Conservation (phyloP, 768 basidiomycete genomes). For the Lentinula sp. region DNA sequence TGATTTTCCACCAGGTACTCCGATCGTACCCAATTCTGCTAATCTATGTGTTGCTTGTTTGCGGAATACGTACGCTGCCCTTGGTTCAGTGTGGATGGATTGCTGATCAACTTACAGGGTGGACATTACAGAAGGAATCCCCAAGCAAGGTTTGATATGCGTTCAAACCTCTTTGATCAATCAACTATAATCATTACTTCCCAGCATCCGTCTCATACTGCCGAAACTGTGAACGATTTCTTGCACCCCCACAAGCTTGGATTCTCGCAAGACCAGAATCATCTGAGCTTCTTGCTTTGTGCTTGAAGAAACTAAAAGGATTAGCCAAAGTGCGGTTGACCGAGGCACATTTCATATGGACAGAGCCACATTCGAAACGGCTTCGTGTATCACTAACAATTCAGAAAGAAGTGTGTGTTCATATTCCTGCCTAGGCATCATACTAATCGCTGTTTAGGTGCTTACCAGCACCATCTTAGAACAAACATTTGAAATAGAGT, state of each 20-base stretch:
- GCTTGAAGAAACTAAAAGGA: conserved; percentile 92
- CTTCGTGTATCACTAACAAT: conserved; percentile 91
- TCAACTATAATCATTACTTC: neutral
- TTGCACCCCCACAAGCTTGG: conserved; percentile 89
- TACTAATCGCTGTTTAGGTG: conserved; percentile 42
- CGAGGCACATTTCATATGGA: conserved; percentile 99
- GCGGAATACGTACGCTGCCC: conserved; percentile 64
- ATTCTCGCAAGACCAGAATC: conserved; percentile 83
- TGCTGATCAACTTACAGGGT: conserved; percentile 41
- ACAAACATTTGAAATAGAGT: conserved; percentile 96
- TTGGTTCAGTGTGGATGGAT: neutral
- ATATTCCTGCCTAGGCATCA: neutral
- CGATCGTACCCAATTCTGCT: conserved; percentile 87
- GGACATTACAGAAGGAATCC: conserved; percentile 97
- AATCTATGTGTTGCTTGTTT: conserved; percentile 89
- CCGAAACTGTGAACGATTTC: conserved; percentile 92
- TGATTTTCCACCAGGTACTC: conserved; percentile 47
- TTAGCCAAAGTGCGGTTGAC: conserved; percentile 91
- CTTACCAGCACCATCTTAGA: conserved; percentile 93
- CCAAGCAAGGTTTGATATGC: conserved; percentile 66
- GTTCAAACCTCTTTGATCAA: neutral
- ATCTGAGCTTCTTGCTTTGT: conserved; percentile 88
- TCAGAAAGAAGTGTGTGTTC: conserved; percentile 82
- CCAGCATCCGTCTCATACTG: conserved; percentile 88
- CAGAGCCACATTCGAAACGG: conserved; percentile 95